phyloP scores from a whole-genome alignment of 2,329 filamentous ascomycete genomes.

The Iodosphaeria phyllophila region DNA sequence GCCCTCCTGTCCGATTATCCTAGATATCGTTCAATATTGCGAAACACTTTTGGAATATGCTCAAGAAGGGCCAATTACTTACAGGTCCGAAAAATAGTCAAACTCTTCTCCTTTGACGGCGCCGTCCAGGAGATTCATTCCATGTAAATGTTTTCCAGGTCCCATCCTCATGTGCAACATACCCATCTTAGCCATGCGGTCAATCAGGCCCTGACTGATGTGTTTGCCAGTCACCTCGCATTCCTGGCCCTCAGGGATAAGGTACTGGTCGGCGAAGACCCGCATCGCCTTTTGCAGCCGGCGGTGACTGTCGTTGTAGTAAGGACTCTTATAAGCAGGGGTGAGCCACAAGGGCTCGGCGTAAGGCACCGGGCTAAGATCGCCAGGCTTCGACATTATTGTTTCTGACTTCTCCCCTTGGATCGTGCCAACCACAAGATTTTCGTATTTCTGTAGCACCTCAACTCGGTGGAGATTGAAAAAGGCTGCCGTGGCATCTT shows the following conservation, averaged over 20 bases:
- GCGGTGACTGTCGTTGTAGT: slow-evolving; percentile 60
- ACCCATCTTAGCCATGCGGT: slow-evolving; percentile 57
- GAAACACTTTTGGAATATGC: too few relatives aligned
- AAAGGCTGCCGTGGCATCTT: slow-evolving; percentile 66
- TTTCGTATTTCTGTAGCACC: slow-evolving; percentile 63
- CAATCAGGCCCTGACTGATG: slow-evolving; percentile 54
- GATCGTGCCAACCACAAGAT: slow-evolving; percentile 58
- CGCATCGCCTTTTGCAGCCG: slow-evolving; percentile 50
- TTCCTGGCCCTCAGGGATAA: slow-evolving; percentile 56
- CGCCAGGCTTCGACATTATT: slow-evolving; percentile 48
- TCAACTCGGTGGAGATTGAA: slow-evolving; percentile 89
- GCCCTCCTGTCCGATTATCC: slow-evolving; percentile 56
- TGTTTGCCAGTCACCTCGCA: slow-evolving; percentile 57
- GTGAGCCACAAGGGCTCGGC: slow-evolving; percentile 72
- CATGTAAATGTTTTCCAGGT: slow-evolving; percentile 65
- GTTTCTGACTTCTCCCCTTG: slow-evolving; percentile 59
- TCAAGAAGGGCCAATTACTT: too few relatives aligned
- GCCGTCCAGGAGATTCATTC: slow-evolving; percentile 47
- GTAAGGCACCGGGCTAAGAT: slow-evolving; percentile 63
- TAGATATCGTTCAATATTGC: too few relatives aligned
- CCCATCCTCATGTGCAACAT: slow-evolving; percentile 70
- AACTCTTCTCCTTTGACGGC: slow-evolving; percentile 62
- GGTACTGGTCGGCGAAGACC: slow-evolving; percentile 51
- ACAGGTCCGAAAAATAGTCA: slow-evolving; percentile 77
- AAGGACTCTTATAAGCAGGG: slow-evolving; percentile 58